Evolutionary conservation across 805 yeast species (phyloP), one percentile per base, ranked within the genome.

Genomic region (Saturnispora diversa): DNA sequence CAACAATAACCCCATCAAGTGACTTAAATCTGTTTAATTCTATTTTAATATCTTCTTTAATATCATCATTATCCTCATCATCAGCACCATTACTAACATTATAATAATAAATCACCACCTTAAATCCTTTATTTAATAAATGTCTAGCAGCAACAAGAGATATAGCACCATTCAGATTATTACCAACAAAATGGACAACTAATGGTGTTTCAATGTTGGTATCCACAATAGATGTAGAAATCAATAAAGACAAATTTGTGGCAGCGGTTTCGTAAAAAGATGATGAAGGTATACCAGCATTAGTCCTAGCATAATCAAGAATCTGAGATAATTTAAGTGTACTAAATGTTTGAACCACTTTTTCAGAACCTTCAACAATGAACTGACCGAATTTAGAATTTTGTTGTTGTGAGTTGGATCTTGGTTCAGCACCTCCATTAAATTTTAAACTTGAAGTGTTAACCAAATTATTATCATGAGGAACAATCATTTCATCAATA

Each of bases 191-290:
- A 2, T 81, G 62, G 11, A 86, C 64, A 3, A 84, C 80, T 40
- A 85, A 62, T 2, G 96, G 95, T 7, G 87, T 83, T 15, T 84
- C 68, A 54, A 87, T 86, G 53, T 80, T 85, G 55, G 83, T 83
- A n/a, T 67, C 63, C 10, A 94, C 87, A 16, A 87, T 64, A 15
- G 77, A 70, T 39, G 70, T 66, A 21, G 80, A 65, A 1, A 82
- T 69, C 38, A 82, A 62, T 27, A 65, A 69, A 2, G 83, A 71
- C 21, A 86, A 63, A 35, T 83, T 80, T 24, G 79, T 63, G 4
- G 85, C 85, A 27, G 84, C 76, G 39, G 75, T 75, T 56, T 86
- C 96, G 12, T 72, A 61, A 44, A 79, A 54, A 3, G 68, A 53
- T 2, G 63, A 54, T 6, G 66, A 58, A 2, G 74, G 52, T 11